A percentile compares a stretch with the other conserved stretches of the same genome.
phyloP scores from a whole-genome alignment of 1,284 basidiomycete genomes.

The Hortiboletus rubellus region DNA sequence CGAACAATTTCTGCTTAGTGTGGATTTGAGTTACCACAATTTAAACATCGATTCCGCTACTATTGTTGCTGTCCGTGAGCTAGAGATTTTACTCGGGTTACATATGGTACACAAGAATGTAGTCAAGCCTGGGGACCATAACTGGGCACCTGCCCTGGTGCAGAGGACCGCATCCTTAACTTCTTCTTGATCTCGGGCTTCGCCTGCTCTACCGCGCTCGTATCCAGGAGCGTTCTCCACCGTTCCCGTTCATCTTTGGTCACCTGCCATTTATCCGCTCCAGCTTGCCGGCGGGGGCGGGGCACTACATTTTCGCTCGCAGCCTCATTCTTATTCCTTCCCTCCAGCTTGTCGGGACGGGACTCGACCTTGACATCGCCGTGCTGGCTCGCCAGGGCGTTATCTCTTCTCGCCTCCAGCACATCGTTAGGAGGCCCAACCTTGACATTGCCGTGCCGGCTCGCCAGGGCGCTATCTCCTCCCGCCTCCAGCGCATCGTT shows the following conservation, averaged over 20 bases:
- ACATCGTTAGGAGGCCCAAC: too few relatives aligned
- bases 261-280: not conserved
- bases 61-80: not conserved
- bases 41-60: not conserved
- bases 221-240: not conserved
- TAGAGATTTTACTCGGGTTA: not conserved
- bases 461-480: too few relatives aligned
- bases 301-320: too few relatives aligned
- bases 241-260: not conserved
- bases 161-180: too few relatives aligned
- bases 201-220: not conserved
- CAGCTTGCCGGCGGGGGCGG: too few relatives aligned
- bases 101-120: slow-evolving; percentile 7
- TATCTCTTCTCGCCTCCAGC: not conserved
- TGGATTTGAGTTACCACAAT: not conserved
- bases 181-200: not conserved
- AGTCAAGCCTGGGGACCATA: not conserved
- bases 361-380: not conserved
- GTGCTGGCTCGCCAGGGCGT: too few relatives aligned
- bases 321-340: too few relatives aligned
- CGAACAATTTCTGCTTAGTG: not conserved
- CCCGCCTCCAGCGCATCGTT: too few relatives aligned
- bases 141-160: not conserved
- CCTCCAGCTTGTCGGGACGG: not conserved
- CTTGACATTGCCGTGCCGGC: not conserved